Conservation (phyloP, 176 grass and related monocot genomes). For the Secale cereale region DNA sequence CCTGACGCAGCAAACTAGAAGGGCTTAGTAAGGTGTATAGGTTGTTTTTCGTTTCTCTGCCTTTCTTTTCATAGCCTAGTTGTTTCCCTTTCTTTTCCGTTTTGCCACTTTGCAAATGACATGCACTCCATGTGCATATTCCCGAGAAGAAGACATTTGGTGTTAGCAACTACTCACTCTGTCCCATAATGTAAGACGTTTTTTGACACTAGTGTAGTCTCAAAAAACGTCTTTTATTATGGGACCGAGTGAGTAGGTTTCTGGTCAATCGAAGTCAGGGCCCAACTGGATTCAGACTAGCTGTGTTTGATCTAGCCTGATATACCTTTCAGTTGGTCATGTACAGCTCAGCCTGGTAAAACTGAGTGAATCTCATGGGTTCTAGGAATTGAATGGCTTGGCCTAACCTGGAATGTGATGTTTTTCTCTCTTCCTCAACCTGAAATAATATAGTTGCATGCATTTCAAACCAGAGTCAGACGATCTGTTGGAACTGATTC, state of each 20-base stretch:
- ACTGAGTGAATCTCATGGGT: background rate
- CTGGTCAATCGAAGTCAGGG: background rate
- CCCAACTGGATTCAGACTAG: background rate
- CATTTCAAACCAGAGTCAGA: background rate
- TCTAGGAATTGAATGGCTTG: background rate
- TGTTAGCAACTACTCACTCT: background rate
- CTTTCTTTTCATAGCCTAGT: too few relatives aligned
- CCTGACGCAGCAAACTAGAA: too few relatives aligned
- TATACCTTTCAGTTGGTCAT: background rate
- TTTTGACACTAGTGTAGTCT: too few relatives aligned
- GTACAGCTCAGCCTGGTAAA: background rate
- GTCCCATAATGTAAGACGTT: too few relatives aligned
- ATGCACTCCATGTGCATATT: too few relatives aligned
- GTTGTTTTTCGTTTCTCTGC: too few relatives aligned
- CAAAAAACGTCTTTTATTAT: too few relatives aligned
- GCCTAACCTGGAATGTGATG: background rate
- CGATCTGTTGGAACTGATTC: background rate
- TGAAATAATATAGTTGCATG: background rate
- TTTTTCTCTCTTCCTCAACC: background rate
- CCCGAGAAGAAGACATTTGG: too few relatives aligned
- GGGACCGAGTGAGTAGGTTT: background rate
- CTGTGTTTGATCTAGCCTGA: background rate
- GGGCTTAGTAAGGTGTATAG: too few relatives aligned
- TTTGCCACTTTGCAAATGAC: too few relatives aligned
- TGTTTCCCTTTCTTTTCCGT: too few relatives aligned